Evolutionary conservation across 208 protist genomes (phyloP).

Genomic region (Leishmania major): DNA sequence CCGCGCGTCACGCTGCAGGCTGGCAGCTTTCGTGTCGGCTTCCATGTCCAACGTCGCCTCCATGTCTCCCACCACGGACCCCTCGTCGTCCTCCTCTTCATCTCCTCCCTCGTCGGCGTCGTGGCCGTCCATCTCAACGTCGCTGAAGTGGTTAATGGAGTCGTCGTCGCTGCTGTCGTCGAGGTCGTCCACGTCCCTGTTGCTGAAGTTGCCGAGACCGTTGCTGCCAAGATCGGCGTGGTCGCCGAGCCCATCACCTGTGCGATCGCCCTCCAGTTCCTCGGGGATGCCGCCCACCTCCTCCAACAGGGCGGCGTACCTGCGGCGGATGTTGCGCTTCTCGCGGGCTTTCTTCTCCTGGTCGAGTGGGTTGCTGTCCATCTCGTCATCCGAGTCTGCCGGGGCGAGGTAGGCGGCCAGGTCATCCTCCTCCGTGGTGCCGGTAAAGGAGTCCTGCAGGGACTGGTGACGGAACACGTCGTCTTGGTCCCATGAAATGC

Average conservation of each 20-base stretch:
- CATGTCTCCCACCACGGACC: constrained; percentile 52
- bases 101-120: constrained; percentile 27
- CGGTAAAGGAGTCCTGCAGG: constrained; percentile 86
- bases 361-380: constrained; percentile 16
- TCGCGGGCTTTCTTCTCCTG: constrained; percentile 42
- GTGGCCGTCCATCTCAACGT: constrained; percentile 61
- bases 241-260: not conserved
- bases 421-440: constrained; percentile 87
- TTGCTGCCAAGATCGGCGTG: not conserved
- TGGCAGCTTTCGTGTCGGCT: constrained; percentile 66
- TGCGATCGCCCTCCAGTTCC: constrained; percentile 28
- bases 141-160: constrained; percentile 82
- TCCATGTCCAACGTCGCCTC: constrained; percentile 88
- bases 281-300: constrained; percentile 80
- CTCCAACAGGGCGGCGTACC: constrained; percentile 83
- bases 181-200: constrained; percentile 26
- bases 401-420: constrained; percentile 89
- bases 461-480: constrained; percentile 84
- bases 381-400: constrained; percentile 79
- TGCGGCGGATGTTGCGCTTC: constrained; percentile 66
- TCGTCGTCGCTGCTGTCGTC: constrained; percentile 73
- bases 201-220: not conserved
- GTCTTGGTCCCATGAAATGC: constrained; percentile 94
- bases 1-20: constrained; percentile 71
- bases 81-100: constrained; percentile 11